Percentiles rank a stretch among this genome's conserved stretches.
Conservation (phyloP, 129 eudicot genomes). For the Pseudognaphalium luteoalbum region DNA sequence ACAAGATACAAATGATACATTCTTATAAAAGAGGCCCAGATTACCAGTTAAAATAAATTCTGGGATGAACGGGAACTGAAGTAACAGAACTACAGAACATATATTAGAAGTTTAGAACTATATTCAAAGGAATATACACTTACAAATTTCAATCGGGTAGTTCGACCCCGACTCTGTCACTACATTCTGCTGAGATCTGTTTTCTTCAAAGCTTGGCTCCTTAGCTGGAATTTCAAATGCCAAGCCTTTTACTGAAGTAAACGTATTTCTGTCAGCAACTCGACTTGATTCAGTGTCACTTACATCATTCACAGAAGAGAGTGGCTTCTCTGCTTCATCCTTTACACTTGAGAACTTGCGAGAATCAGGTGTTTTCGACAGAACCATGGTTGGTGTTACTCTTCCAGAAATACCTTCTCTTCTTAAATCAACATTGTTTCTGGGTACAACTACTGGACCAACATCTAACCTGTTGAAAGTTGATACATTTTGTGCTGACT, state of each 20-base stretch:
- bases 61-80: not conserved
- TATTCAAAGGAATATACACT: constrained; percentile 22
- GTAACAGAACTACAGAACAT: not conserved
- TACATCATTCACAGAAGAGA: constrained; percentile 43
- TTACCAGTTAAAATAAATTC: not conserved
- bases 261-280: constrained; percentile 41
- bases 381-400: constrained; percentile 43
- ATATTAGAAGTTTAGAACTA: constrained; percentile 5
- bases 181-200: constrained; percentile 42
- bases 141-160: constrained; percentile 59
- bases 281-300: constrained; percentile 40
- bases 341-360: constrained; percentile 47
- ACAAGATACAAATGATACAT: not conserved
- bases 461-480: constrained; percentile 60
- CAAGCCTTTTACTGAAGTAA: constrained; percentile 38
- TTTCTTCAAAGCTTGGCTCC: constrained; percentile 55
- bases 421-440: constrained; percentile 70
- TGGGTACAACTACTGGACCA: constrained; percentile 76
- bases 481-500: constrained; percentile 50
- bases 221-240: constrained; percentile 37
- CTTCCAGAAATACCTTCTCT: constrained; percentile 73
- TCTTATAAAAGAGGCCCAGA: not conserved
- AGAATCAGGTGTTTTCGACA: constrained; percentile 52
- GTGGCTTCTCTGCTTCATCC: constrained; percentile 57
- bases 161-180: constrained; percentile 40